Conservation (phyloP, 2,329 filamentous ascomycete genomes). For the Epichloe scottii region DNA sequence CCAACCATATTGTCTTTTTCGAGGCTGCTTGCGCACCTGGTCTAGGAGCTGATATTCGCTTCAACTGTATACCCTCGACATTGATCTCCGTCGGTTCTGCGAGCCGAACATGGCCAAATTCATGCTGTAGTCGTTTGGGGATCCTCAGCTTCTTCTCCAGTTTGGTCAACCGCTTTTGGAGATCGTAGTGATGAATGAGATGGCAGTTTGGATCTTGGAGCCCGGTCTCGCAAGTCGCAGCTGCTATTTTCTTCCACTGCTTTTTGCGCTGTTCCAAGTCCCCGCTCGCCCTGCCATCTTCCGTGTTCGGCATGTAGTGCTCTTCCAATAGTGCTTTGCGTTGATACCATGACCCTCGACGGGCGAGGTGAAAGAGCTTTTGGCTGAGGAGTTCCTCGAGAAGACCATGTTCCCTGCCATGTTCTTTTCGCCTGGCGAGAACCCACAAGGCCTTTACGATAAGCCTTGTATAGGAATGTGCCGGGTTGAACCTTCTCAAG, state of each 20-base stretch:
- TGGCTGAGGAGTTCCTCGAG: slow-evolving; percentile 67
- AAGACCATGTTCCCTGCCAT: slow-evolving; percentile 63
- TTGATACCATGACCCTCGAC: slow-evolving; percentile 88
- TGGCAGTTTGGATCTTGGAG: slow-evolving; percentile 84
- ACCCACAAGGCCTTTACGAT: slow-evolving; percentile 76
- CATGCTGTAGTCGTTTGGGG: slow-evolving; percentile 75
- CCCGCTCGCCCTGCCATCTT: slow-evolving; percentile 25
- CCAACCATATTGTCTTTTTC: slow-evolving; percentile 78
- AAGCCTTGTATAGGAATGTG: slow-evolving; percentile 87
- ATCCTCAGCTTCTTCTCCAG: slow-evolving; percentile 76
- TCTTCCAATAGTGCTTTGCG: slow-evolving; percentile 90
- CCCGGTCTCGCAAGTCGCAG: slow-evolving; percentile 72
- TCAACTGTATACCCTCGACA: slow-evolving; percentile 67
- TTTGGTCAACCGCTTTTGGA: slow-evolving; percentile 88
- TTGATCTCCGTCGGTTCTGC: slow-evolving; percentile 62
- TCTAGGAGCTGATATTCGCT: slow-evolving; percentile 38
- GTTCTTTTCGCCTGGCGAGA: slow-evolving; percentile 69
- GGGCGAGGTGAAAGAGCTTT: slow-evolving; percentile 69
- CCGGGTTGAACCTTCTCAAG: slow-evolving; percentile 76
- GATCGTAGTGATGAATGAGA: slow-evolving; percentile 82
- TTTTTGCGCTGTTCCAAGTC: slow-evolving; percentile 52
- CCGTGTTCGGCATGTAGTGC: slow-evolving; percentile 71
- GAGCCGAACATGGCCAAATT: slow-evolving; percentile 78
- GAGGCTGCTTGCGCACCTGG: slow-evolving; percentile 30
- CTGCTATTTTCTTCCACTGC: slow-evolving; percentile 66